Evolutionary conservation across 2,329 filamentous ascomycete genomes (phyloP).

Genomic region (Cladosporium cucumerinum): DNA sequence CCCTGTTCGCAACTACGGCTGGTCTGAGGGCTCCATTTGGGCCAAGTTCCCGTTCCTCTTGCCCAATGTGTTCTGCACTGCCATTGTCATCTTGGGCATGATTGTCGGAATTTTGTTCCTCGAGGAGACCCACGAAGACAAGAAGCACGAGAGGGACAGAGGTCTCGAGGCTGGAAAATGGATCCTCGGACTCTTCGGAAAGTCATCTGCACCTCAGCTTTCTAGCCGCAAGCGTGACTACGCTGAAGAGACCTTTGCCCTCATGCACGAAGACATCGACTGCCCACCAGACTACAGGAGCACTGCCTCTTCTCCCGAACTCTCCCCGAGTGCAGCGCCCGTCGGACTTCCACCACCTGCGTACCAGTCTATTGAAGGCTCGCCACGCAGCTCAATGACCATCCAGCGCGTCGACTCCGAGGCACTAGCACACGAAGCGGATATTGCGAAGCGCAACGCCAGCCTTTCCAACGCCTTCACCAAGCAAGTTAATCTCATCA

Average conservation of each 20-base stretch:
- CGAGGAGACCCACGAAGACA: conserved; percentile 87
- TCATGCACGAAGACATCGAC: conserved; percentile 58
- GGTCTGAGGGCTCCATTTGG: conserved; percentile 64
- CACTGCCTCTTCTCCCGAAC: conserved; percentile 53
- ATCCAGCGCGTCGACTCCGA: conserved; percentile 14
- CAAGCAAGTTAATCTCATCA: conserved; percentile 78
- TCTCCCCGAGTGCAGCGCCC: conserved; percentile 31
- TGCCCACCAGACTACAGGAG: conserved; percentile 66
- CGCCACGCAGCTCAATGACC: conserved; percentile 25
- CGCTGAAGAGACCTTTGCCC: conserved; percentile 58
- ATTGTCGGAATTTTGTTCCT: conserved; percentile 78
- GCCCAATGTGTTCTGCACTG: conserved; percentile 84
- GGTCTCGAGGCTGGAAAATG: conserved; percentile 74
- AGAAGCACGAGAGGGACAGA: conserved; percentile 70
- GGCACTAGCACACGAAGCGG: conserved; percentile 25
- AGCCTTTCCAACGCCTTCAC: conserved; percentile 67
- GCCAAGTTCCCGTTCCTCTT: conserved; percentile 85
- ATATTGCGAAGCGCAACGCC: conserved; percentile 32
- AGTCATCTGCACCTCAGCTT: conserved; percentile 18
- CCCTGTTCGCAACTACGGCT: conserved; percentile 71
- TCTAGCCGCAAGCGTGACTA: conserved; percentile 43
- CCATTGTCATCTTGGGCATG: conserved; percentile 73
- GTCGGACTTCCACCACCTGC: conserved; percentile 31
- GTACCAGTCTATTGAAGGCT: conserved; percentile 33
- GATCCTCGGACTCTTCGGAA: conserved; percentile 46